These are phyloP conservation scores for Elasticomyces elasticus DNA, from an alignment of 495 filamentous ascomycete species.

Conservation along the genomic window DNA sequence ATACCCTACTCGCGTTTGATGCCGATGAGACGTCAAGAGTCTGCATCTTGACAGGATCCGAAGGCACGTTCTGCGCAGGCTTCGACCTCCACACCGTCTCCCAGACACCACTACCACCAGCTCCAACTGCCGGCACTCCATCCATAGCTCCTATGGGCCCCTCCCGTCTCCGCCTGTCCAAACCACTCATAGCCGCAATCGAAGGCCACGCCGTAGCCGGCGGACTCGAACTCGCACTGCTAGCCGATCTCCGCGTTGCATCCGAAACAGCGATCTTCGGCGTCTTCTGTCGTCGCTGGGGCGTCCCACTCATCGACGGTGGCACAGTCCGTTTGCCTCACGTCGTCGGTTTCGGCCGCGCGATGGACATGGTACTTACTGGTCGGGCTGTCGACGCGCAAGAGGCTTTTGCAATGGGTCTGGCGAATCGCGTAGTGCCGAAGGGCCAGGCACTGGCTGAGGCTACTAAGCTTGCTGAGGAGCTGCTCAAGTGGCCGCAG, in stretches of 20 bases:
- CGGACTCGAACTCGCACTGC: constrained; percentile 39
- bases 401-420: constrained; percentile 40
- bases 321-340: constrained; percentile 41
- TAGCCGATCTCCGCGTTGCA: constrained; percentile 39
- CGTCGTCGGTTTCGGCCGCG: constrained; percentile 40
- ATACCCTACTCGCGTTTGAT: constrained; percentile 37
- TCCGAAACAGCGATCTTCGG: constrained; percentile 42
- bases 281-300: constrained; percentile 42
- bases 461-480: constrained; percentile 34
- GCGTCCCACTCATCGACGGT: constrained; percentile 42
- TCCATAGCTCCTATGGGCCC: constrained; percentile 35
- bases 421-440: constrained; percentile 40
- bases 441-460: constrained; percentile 39
- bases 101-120: neutral
- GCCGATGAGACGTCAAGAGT: constrained; percentile 38
- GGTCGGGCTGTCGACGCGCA: constrained; percentile 36
- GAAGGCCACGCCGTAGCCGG: constrained; percentile 42
- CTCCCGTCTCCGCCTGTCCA: constrained; percentile 30
- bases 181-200: constrained; percentile 38
- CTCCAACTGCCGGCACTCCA: neutral
- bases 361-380: constrained; percentile 44
- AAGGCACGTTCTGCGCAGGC: constrained; percentile 39
- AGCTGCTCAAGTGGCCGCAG: constrained; percentile 39
- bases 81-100: constrained; percentile 32
- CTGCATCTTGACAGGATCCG: constrained; percentile 31